phyloP scores from a whole-genome alignment of 2,329 filamentous ascomycete species.

The Nemania abortiva region DNA sequence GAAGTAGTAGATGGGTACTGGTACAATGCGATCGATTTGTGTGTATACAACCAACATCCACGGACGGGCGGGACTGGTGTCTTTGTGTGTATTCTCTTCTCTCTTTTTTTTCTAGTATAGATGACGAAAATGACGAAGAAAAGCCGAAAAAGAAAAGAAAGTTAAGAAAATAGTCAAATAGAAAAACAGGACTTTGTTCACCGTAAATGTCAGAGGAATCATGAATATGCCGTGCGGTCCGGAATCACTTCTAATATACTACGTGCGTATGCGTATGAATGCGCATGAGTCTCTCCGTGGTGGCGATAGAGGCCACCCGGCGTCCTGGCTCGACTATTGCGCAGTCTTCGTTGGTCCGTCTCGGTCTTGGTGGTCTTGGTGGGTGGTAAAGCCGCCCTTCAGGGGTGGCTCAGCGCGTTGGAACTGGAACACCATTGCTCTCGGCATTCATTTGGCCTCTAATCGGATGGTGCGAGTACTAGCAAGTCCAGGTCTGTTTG shows the following conservation, averaged over 20 bases:
- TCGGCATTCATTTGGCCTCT: constrained; percentile 15
- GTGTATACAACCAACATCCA: background rate
- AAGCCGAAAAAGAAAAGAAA: background rate
- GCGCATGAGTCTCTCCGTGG: background rate
- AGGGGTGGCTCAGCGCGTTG: constrained; percentile 39
- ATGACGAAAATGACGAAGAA: background rate
- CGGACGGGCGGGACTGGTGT: background rate
- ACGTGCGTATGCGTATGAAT: background rate
- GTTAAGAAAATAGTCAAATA: too few relatives aligned
- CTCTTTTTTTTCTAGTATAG: background rate
- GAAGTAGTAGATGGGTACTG: background rate
- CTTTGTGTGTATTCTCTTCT: background rate
- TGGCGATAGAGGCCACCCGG: constrained; percentile 12
- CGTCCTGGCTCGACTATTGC: constrained; percentile 29
- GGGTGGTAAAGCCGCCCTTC: constrained; percentile 16
- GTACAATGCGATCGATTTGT: background rate
- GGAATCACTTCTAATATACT: background rate
- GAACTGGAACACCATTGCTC: constrained; percentile 22
- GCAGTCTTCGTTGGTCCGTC: constrained; percentile 23
- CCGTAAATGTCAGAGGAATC: background rate
- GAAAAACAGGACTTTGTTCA: background rate
- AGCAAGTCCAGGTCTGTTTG: constrained; percentile 18
- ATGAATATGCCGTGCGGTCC: background rate
- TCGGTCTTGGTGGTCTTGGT: constrained; percentile 17
- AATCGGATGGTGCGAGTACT: background rate